A percentile compares a stretch with the other conserved stretches of the same genome.
phyloP scores from a whole-genome alignment of 495 filamentous ascomycete genomes.

The Penicillium mononematosum region DNA sequence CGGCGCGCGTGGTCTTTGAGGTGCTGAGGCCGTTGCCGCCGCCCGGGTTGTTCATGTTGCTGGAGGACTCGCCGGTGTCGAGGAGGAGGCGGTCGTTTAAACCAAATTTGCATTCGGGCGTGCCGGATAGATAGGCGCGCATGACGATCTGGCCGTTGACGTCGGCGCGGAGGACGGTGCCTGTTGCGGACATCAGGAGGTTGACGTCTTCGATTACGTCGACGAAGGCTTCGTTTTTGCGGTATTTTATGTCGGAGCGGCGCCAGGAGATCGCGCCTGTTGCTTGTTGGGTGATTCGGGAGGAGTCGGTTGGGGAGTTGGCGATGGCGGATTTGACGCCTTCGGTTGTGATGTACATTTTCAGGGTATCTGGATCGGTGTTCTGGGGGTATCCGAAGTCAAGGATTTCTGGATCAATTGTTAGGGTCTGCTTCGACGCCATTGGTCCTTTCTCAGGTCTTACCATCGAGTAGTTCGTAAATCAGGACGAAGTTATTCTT shows the following conservation, averaged over 20 bases:
- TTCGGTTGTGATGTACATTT: constrained; percentile 99
- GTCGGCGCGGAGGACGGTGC: constrained; percentile 92
- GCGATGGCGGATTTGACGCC: constrained; percentile 94
- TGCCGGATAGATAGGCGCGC: constrained; percentile 96
- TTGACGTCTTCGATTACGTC: constrained; percentile 99
- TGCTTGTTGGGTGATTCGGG: constrained; percentile 98
- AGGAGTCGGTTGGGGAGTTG: constrained; percentile 68
- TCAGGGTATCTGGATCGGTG: constrained; percentile 97
- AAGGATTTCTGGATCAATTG: constrained; percentile 71
- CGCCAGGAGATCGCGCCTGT: constrained; percentile 97
- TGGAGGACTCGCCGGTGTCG: constrained; percentile 65
- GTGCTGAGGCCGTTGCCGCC: constrained; percentile 46
- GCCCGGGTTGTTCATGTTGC: constrained; percentile 33
- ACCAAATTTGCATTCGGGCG: constrained; percentile 98
- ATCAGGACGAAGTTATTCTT: constrained; percentile 99
- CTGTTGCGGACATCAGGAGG: constrained; percentile 94
- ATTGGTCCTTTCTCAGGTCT: constrained; percentile 19
- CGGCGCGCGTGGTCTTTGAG: constrained; percentile 88
- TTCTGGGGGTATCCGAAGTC: constrained; percentile 99
- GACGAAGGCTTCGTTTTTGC: constrained; percentile 99
- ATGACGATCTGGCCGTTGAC: constrained; percentile 98
- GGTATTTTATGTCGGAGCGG: constrained; percentile 94
- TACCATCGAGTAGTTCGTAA: constrained; percentile 96
- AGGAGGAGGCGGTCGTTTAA: constrained; percentile 94
- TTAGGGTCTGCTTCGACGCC: neutral